Evolutionary conservation across 2,329 filamentous ascomycete species (phyloP), one percentile per base, ranked within the genome.

Genomic region (Cladosporium sp.): DNA sequence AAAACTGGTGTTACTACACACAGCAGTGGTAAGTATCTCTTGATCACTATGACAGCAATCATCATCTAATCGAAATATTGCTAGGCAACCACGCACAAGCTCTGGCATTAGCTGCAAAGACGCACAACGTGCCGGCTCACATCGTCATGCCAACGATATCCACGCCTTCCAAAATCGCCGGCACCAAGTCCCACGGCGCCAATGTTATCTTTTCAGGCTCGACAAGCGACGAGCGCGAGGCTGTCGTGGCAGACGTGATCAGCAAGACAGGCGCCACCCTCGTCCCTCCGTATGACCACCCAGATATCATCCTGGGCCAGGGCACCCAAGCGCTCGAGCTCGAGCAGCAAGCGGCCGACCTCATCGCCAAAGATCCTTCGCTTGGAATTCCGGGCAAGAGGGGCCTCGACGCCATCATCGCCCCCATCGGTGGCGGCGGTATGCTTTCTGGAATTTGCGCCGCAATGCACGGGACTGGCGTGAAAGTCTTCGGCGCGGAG

Each of bases 71-170:
- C 22, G 22, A 9, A 4, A 27, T 27, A 22, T 50, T 54, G 34
- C 56, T n/a, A 92, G 91, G 92, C 53, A 97, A 97, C 71, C 93
- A 97, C 66, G 92, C 92, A 0, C 90, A 96, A 75, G 92, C 93
- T 1, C 83, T 97, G 51, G 83, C 92, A 2, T 84, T 96, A 44
- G 92, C 92, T 0, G 90, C 92, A 2, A 77, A 76, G 15, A 84
- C 84, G 32, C 82, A 86, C 64, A 73, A 76, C 47, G 84, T 96
- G 55, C 85, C 86, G 9, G 89, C 89, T 0, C 82, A 92, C 72
- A 91, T 97, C 64, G 84, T 97, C 53, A 97, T 97, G 92, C 92
- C 92, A 0, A 68, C 72, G n/a, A 93, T 93, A 64, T 86, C 84
- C 51, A 85, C 88, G 0, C 80, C 87, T n/a, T 84, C 84, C 56